phyloP scores from a whole-genome alignment of 257 asterid genomes.

The Solanum etuberosum region DNA sequence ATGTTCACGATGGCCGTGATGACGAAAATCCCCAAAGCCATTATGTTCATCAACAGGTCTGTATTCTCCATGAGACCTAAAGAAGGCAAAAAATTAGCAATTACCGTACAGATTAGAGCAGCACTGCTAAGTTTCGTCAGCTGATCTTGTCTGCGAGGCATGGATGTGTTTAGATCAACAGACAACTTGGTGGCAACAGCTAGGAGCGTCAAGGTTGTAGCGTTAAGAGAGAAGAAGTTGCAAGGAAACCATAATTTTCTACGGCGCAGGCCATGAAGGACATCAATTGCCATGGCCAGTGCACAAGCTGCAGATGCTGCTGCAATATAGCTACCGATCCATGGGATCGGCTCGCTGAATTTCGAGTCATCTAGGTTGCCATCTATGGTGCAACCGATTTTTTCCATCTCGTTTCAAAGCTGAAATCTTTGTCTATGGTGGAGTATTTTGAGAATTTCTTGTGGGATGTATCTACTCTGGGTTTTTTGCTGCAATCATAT shows the following conservation, averaged over 20 bases:
- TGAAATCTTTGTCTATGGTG: neutral
- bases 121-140: slow-evolving; percentile 10
- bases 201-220: slow-evolving; percentile 5
- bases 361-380: slow-evolving; percentile 17
- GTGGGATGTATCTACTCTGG: neutral
- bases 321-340: slow-evolving; percentile 22
- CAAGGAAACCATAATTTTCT: slow-evolving; percentile 19
- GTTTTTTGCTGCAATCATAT: neutral
- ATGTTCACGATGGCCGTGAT: slow-evolving; percentile 8
- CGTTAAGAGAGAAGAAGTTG: slow-evolving; percentile 13
- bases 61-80: slow-evolving; percentile 2
- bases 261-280: neutral
- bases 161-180: slow-evolving; percentile 1
- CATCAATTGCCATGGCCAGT: slow-evolving; percentile 10
- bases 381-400: slow-evolving; percentile 32
- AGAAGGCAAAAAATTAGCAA: slow-evolving; percentile 7
- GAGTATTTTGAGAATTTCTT: neutral
- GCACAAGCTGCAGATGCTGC: slow-evolving; percentile 8
- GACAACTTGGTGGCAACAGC: slow-evolving; percentile 8
- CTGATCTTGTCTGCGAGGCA: slow-evolving; percentile 3
- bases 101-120: slow-evolving; percentile 6
- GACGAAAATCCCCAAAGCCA: slow-evolving; percentile 8
- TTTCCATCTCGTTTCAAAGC: slow-evolving; percentile 22
- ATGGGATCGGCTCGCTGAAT: slow-evolving; percentile 22
- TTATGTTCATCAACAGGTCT: neutral